Evolutionary conservation across 345 rosid genomes (phyloP).

Genomic region (Zanthoxylum bungeanum): DNA sequence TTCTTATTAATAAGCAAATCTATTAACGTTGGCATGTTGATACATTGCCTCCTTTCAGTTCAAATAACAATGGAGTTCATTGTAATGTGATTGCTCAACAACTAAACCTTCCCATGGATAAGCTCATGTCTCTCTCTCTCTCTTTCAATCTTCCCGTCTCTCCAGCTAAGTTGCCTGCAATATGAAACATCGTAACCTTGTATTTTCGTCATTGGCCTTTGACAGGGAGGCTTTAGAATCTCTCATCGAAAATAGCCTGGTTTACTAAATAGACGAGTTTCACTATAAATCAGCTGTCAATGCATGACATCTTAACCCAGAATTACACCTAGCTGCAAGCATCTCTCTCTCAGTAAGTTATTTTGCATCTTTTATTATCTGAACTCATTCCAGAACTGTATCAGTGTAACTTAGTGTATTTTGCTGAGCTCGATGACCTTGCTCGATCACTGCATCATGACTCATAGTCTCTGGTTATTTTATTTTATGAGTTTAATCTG

Average conservation of each 20-base stretch:
- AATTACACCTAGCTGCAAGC: neutral
- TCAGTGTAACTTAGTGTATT: neutral
- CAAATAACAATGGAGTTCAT: slow-evolving; percentile 60
- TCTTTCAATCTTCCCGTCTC: neutral
- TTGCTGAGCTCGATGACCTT: neutral
- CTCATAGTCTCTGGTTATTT: neutral
- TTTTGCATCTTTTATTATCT: neutral
- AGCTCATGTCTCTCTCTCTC: slow-evolving; percentile 53
- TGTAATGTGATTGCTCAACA: slow-evolving; percentile 50
- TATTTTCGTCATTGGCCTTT: slow-evolving; percentile 7
- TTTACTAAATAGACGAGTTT: slow-evolving; percentile 70
- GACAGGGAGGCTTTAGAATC: slow-evolving; percentile 64
- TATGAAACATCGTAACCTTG: neutral
- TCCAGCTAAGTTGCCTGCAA: neutral
- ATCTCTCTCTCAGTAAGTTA: neutral
- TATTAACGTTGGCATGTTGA: neutral
- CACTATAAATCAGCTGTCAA: slow-evolving; percentile 65
- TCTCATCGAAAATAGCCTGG: slow-evolving; percentile 54
- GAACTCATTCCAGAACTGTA: neutral
- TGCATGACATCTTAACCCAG: slow-evolving; percentile 32
- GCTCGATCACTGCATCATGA: neutral
- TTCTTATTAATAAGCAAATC: neutral
- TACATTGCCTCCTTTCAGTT: slow-evolving; percentile 31
- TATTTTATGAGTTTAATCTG: neutral
- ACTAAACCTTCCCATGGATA: slow-evolving; percentile 50